Conservation (phyloP, 169 alveolate species). For the Babesia gibsoni region DNA sequence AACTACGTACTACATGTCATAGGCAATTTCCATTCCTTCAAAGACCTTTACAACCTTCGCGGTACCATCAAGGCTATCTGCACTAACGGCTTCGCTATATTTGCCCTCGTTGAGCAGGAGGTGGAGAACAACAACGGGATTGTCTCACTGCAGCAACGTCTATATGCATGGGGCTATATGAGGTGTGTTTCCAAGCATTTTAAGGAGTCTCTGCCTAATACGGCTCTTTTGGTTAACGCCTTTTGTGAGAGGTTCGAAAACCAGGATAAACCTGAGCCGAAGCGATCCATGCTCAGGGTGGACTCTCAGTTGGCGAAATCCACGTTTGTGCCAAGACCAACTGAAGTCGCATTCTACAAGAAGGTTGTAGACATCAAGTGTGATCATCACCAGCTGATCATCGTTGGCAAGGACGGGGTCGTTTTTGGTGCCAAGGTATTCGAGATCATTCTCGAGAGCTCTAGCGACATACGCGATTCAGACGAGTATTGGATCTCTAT, state of each 20-base stretch:
- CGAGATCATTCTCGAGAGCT: slow-evolving; percentile 16
- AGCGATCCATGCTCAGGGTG: slow-evolving; percentile 29
- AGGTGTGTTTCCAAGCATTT: slow-evolving; percentile 32
- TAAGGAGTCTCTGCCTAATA: slow-evolving; percentile 44
- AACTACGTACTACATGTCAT: slow-evolving; percentile 34
- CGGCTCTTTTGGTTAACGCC: slow-evolving; percentile 47
- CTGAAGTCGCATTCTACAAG: slow-evolving; percentile 17
- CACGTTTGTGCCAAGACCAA: slow-evolving; percentile 17
- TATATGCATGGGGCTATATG: slow-evolving; percentile 45
- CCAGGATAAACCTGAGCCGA: slow-evolving; percentile 20
- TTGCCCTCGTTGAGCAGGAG: slow-evolving; percentile 25
- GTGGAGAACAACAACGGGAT: background rate
- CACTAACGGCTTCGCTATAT: slow-evolving; percentile 50
- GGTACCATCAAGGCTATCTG: slow-evolving; percentile 38
- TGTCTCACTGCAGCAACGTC: background rate
- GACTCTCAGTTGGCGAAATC: slow-evolving; percentile 28
- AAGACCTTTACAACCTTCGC: slow-evolving; percentile 24
- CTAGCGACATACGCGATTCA: slow-evolving; percentile 17
- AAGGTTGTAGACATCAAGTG: slow-evolving; percentile 22
- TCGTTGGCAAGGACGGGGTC: slow-evolving; percentile 16
- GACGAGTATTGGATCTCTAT: slow-evolving; percentile 42
- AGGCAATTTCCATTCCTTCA: slow-evolving; percentile 6
- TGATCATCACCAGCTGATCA: slow-evolving; percentile 51
- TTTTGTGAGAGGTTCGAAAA: slow-evolving; percentile 54
- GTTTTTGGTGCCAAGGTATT: slow-evolving; percentile 34